Percentiles rank a stretch among this genome's conserved stretches.
Evolutionary conservation across 495 filamentous ascomycete species (phyloP).

Genomic region (Penicillium taxi): DNA sequence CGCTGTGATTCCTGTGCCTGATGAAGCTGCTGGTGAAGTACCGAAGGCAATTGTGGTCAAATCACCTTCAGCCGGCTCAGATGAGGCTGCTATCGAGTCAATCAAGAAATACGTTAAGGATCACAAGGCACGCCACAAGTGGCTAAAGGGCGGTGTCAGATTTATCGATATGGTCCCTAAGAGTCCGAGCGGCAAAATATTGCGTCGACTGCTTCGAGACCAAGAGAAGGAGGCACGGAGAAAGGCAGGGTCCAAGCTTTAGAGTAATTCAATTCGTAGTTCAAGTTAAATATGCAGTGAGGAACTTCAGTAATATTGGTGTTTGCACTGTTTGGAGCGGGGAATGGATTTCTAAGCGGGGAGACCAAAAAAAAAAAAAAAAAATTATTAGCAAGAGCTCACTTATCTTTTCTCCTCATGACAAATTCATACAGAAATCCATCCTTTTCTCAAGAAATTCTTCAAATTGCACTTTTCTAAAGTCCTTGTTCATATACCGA

Average conservation of each 20-base stretch:
- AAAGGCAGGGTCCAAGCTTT: constrained; percentile 53
- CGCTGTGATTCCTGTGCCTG: constrained; percentile 72
- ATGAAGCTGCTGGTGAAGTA: constrained; percentile 69
- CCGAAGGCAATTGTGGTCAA: constrained; percentile 87
- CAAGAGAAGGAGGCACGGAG: constrained; percentile 63
- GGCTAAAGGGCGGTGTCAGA: constrained; percentile 75
- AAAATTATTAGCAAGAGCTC: neutral
- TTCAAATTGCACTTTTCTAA: neutral
- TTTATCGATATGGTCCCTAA: constrained; percentile 76
- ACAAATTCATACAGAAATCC: neutral
- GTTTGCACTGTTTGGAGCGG: constrained; percentile 3
- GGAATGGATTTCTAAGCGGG: constrained; percentile 4
- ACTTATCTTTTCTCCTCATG: neutral
- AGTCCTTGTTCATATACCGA: no score
- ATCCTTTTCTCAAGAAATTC: neutral
- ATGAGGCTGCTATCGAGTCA: constrained; percentile 53
- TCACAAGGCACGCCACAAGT: constrained; percentile 82
- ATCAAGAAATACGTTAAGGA: constrained; percentile 73
- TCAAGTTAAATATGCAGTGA: no score
- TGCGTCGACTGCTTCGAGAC: constrained; percentile 73
- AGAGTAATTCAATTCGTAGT: constrained; percentile 1
- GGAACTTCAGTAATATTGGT: neutral
- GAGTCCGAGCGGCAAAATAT: constrained; percentile 88
- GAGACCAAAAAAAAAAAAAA: constrained; percentile 1
- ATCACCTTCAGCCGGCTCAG: constrained; percentile 48